A percentile compares a stretch with the other conserved stretches of the same genome.
Evolutionary conservation across 371 early-diverging fungal species (phyloP).

Genomic region (Lichtheimia ornata): DNA sequence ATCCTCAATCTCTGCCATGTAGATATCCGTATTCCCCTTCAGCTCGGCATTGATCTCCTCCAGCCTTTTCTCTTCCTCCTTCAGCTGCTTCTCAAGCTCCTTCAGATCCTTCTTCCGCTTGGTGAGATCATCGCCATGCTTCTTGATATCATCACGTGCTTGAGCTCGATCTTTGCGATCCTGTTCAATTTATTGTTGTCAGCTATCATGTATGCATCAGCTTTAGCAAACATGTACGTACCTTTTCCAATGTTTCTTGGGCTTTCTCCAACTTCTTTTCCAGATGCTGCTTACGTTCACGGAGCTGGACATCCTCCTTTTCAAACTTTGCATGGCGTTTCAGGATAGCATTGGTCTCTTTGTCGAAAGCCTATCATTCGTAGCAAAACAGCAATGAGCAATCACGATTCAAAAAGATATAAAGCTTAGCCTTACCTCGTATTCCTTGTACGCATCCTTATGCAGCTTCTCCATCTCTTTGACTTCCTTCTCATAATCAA

Average conservation of each 20-base stretch:
- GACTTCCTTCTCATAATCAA: constrained; percentile 53
- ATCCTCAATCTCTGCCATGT: constrained; percentile 70
- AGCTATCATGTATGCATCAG: no score
- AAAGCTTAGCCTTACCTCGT: constrained; percentile 46
- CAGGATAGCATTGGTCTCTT: constrained; percentile 52
- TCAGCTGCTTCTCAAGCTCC: constrained; percentile 64
- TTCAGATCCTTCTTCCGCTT: constrained; percentile 58
- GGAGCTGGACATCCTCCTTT: constrained; percentile 75
- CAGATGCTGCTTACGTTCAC: constrained; percentile 81
- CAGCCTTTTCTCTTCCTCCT: constrained; percentile 67
- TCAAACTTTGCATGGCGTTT: constrained; percentile 75
- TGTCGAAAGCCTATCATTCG: constrained; percentile 47
- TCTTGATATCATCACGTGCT: constrained; percentile 55
- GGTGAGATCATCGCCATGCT: constrained; percentile 56
- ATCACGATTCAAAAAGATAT: no score
- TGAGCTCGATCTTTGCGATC: constrained; percentile 51
- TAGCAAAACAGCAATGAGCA: background rate
- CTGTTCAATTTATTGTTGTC: constrained; percentile 18
- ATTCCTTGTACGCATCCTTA: constrained; percentile 59
- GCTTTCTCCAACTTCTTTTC: constrained; percentile 73
- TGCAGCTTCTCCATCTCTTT: constrained; percentile 59
- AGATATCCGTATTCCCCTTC: constrained; percentile 81
- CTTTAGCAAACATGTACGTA: constrained; percentile 27
- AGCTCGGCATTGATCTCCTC: constrained; percentile 79
- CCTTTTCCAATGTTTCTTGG: constrained; percentile 60